Conservation (phyloP, 2,329 filamentous ascomycete genomes). For the Clonostachys rhizophaga region DNA sequence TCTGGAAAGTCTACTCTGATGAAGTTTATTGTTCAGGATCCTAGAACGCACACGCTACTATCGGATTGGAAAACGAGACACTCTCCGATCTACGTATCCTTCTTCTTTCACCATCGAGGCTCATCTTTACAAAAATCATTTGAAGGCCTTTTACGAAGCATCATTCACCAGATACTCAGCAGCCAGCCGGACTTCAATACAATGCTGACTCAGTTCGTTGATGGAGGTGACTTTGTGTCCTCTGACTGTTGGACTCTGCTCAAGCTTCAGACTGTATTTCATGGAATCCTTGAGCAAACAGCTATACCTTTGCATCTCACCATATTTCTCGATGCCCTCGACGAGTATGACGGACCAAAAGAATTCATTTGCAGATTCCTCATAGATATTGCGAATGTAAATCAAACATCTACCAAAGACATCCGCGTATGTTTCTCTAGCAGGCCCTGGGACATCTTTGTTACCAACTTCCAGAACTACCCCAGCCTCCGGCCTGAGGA, state of each 20-base stretch:
- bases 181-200: neutral
- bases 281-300: neutral
- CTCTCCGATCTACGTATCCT: neutral
- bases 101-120: slow-evolving; percentile 1
- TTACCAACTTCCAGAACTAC: neutral
- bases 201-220: no score
- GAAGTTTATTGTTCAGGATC: slow-evolving; percentile 12
- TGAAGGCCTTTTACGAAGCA: neutral
- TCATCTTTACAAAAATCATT: neutral
- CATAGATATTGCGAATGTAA: neutral
- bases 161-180: neutral
- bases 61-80: neutral
- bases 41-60: neutral
- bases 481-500: neutral
- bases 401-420: neutral
- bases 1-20: slow-evolving; percentile 35
- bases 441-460: neutral
- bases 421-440: slow-evolving; percentile 1
- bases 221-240: no score
- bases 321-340: slow-evolving; percentile 1
- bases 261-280: neutral
- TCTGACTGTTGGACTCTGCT: neutral
- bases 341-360: neutral
- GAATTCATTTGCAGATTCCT: neutral
- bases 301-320: neutral